Evolutionary conservation across 1,284 basidiomycete species (phyloP).

Genomic region (Phellopilus nigrolimitatus): DNA sequence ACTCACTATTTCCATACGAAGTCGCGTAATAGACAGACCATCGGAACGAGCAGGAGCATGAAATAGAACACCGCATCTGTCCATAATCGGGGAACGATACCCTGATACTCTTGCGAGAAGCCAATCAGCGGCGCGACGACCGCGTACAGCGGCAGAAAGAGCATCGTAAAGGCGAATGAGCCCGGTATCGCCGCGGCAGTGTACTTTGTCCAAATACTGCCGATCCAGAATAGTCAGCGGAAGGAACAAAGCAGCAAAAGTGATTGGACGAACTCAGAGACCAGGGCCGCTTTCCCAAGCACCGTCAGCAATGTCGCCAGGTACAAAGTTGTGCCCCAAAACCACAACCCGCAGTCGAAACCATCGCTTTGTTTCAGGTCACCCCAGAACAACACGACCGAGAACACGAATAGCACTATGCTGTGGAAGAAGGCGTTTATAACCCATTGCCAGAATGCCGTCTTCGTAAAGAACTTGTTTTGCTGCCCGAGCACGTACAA

Average conservation of each 20-base stretch:
- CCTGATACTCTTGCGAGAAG: slow-evolving; percentile 87
- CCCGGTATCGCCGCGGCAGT: slow-evolving; percentile 96
- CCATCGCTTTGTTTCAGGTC: slow-evolving; percentile 81
- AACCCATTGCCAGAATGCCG: slow-evolving; percentile 94
- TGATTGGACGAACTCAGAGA: slow-evolving; percentile 79
- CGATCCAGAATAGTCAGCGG: too few relatives aligned
- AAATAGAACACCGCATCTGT: slow-evolving; percentile 88
- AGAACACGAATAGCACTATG: slow-evolving; percentile 85
- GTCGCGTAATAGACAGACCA: slow-evolving; percentile 86
- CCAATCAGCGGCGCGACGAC: slow-evolving; percentile 81
- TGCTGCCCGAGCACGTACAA: slow-evolving; percentile 90
- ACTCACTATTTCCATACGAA: slow-evolving; percentile 93
- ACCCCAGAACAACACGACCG: slow-evolving; percentile 88
- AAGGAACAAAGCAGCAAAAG: not conserved
- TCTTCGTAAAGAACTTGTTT: slow-evolving; percentile 89
- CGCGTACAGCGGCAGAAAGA: slow-evolving; percentile 89
- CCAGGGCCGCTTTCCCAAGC: slow-evolving; percentile 93
- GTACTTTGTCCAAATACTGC: slow-evolving; percentile 99
- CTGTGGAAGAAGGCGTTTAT: slow-evolving; percentile 93
- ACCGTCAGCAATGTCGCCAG: slow-evolving; percentile 92
- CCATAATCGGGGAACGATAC: slow-evolving; percentile 87
- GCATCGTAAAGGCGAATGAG: slow-evolving; percentile 93
- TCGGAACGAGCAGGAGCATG: slow-evolving; percentile 81
- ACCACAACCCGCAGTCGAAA: slow-evolving; percentile 89
- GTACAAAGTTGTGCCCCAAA: slow-evolving; percentile 96